Evolutionary conservation across 495 filamentous ascomycete species (phyloP).

Genomic region (Aspergillus heteromorphus): DNA sequence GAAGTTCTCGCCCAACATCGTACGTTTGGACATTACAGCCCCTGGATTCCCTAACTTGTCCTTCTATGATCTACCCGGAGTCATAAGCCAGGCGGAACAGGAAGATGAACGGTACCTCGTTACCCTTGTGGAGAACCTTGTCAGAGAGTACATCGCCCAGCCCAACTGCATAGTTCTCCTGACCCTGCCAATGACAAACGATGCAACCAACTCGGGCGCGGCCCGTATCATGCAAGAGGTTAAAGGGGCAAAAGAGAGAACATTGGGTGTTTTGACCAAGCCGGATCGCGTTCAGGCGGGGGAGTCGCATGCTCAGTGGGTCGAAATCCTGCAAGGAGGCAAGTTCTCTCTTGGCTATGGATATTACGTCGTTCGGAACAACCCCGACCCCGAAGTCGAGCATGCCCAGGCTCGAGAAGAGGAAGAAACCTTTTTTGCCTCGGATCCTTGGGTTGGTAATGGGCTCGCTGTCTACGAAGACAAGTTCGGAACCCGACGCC

Average conservation of each 20-base stretch:
- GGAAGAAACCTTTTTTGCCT: constrained; percentile 56
- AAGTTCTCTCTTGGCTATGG: constrained; percentile 55
- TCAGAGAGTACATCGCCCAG: constrained; percentile 58
- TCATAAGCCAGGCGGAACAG: constrained; percentile 61
- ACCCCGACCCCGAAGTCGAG: constrained; percentile 42
- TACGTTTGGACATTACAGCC: constrained; percentile 66
- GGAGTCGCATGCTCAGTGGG: constrained; percentile 48
- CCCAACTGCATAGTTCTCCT: constrained; percentile 66
- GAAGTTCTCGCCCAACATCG: constrained; percentile 72
- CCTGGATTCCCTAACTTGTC: constrained; percentile 63
- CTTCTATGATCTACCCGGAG: constrained; percentile 77
- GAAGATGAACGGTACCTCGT: constrained; percentile 61
- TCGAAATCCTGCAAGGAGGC: constrained; percentile 50
- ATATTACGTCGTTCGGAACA: constrained; percentile 61
- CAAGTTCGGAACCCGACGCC: constrained; percentile 53
- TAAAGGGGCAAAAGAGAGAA: constrained; percentile 52
- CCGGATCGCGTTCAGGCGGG: constrained; percentile 58
- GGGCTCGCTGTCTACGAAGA: constrained; percentile 41
- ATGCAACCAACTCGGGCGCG: constrained; percentile 67
- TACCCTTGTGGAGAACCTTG: constrained; percentile 60
- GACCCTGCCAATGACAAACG: constrained; percentile 67
- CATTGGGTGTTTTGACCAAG: constrained; percentile 75
- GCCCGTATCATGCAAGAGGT: constrained; percentile 53
- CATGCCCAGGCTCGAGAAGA: constrained; percentile 50
- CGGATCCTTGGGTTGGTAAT: constrained; percentile 41